These are phyloP conservation scores for Candida cerambycidarum DNA, from an alignment of 805 yeast species.

Conservation along the genomic window DNA sequence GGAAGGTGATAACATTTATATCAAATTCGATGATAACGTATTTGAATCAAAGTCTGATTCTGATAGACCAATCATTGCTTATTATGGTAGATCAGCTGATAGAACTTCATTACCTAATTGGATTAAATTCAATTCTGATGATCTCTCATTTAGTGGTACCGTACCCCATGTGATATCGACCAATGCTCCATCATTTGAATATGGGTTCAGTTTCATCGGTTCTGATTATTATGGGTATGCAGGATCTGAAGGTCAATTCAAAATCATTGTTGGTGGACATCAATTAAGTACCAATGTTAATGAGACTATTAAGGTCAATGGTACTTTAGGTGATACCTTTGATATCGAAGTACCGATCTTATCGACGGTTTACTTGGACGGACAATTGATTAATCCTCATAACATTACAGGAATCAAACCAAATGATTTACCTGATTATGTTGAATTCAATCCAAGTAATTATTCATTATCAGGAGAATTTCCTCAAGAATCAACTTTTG, in stretches of 20 bases:
- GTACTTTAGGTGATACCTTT: slow-evolving; percentile 60
- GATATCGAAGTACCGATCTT: slow-evolving; percentile 60
- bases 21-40: slow-evolving; percentile 58
- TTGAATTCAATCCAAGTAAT: slow-evolving; percentile 39
- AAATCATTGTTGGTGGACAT: slow-evolving; percentile 85
- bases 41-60: slow-evolving; percentile 50
- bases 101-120: slow-evolving; percentile 90
- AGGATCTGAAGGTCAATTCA: slow-evolving; percentile 68
- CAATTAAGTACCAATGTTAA: slow-evolving; percentile 67
- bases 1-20: slow-evolving; percentile 66
- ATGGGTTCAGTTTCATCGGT: slow-evolving; percentile 71
- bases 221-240: slow-evolving; percentile 75
- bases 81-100: slow-evolving; percentile 79
- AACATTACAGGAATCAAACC: slow-evolving; percentile 58
- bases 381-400: slow-evolving; percentile 39
- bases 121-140: slow-evolving; percentile 66
- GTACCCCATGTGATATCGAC: slow-evolving; percentile 85
- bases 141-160: slow-evolving; percentile 74
- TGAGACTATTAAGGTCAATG: slow-evolving; percentile 58
- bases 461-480: slow-evolving; percentile 53
- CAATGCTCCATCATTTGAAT: slow-evolving; percentile 83
- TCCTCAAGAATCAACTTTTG: slow-evolving; percentile 45
- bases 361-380: slow-evolving; percentile 63
- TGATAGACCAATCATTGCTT: slow-evolving; percentile 53
- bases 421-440: slow-evolving; percentile 61